These are phyloP conservation scores for Ganoderma sinense DNA, from an alignment of 1,284 basidiomycete species.

Conservation along the genomic window DNA sequence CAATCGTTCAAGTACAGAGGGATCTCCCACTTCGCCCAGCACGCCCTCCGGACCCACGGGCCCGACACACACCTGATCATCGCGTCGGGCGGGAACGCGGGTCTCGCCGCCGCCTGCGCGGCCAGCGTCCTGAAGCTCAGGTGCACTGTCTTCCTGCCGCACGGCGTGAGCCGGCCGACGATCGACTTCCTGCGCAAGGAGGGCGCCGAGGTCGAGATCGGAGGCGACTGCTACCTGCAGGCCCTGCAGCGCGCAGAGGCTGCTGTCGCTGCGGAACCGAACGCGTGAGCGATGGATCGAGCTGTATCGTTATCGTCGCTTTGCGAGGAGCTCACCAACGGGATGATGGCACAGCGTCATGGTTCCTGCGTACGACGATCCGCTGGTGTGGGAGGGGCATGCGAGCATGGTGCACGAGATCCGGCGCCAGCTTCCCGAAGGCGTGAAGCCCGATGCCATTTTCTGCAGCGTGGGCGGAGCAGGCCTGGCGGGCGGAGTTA, in stretches of 20 bases:
- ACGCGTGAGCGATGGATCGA: slow-evolving; percentile 55
- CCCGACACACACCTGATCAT: slow-evolving; percentile 64
- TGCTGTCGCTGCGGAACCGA: slow-evolving; percentile 49
- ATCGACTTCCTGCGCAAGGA: slow-evolving; percentile 57
- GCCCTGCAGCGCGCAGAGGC: slow-evolving; percentile 57
- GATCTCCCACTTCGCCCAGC: slow-evolving; percentile 67
- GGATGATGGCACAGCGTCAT: slow-evolving; percentile 52
- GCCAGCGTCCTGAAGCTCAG: slow-evolving; percentile 58
- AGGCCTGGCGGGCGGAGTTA: slow-evolving; percentile 73
- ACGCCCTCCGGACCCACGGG: slow-evolving; percentile 57
- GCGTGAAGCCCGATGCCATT: slow-evolving; percentile 66
- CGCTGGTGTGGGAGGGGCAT: slow-evolving; percentile 75
- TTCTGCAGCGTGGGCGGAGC: slow-evolving; percentile 81
- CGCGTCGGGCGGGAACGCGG: slow-evolving; percentile 80
- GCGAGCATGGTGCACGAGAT: slow-evolving; percentile 74
- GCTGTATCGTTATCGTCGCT: background rate
- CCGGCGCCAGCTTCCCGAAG: slow-evolving; percentile 52
- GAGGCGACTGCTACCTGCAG: slow-evolving; percentile 64
- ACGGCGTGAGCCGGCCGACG: slow-evolving; percentile 55
- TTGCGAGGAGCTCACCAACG: background rate
- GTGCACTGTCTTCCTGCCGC: slow-evolving; percentile 74
- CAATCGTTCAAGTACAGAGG: slow-evolving; percentile 82
- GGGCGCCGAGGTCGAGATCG: slow-evolving; percentile 61
- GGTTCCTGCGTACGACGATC: slow-evolving; percentile 74
- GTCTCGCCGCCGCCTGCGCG: slow-evolving; percentile 72